phyloP scores from a whole-genome alignment of 2,329 filamentous ascomycete species.

The Fusarium burgessii region DNA sequence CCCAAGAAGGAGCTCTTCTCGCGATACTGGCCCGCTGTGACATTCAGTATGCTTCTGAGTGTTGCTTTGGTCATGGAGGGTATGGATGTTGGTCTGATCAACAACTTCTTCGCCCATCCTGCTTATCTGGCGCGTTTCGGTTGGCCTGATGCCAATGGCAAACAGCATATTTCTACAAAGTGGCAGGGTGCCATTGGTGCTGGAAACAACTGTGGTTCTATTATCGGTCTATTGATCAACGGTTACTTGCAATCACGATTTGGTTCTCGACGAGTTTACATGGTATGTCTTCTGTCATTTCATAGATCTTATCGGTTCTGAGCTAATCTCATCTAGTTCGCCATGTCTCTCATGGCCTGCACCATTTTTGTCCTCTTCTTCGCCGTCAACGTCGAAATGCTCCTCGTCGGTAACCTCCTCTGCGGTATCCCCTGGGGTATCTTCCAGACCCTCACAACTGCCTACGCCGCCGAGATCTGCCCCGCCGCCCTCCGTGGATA shows the following conservation, averaged over 20 bases:
- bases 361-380: constrained; percentile 65
- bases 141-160: constrained; percentile 48
- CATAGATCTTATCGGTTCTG: accelerated
- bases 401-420: constrained; percentile 59
- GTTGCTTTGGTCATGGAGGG: constrained; percentile 55
- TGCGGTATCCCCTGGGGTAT: constrained; percentile 60
- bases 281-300: constrained; percentile 50
- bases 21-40: constrained; percentile 47
- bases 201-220: constrained; percentile 60
- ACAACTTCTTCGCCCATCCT: constrained; percentile 57
- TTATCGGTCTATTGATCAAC: constrained; percentile 62
- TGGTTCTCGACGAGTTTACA: constrained; percentile 61
- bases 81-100: constrained; percentile 56
- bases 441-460: constrained; percentile 60
- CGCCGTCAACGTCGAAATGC: constrained; percentile 53
- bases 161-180: constrained; percentile 56
- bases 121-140: constrained; percentile 59
- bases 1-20: constrained; percentile 50
- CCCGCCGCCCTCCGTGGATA: constrained; percentile 59
- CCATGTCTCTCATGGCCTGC: constrained; percentile 53
- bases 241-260: constrained; percentile 60
- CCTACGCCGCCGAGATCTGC: constrained; percentile 62
- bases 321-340: constrained; percentile 34
- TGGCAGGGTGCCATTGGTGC: constrained; percentile 64
- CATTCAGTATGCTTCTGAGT: constrained; percentile 49